phyloP scores from a whole-genome alignment of 352 stramenopile species.

The Blastocystis sp. region DNA sequence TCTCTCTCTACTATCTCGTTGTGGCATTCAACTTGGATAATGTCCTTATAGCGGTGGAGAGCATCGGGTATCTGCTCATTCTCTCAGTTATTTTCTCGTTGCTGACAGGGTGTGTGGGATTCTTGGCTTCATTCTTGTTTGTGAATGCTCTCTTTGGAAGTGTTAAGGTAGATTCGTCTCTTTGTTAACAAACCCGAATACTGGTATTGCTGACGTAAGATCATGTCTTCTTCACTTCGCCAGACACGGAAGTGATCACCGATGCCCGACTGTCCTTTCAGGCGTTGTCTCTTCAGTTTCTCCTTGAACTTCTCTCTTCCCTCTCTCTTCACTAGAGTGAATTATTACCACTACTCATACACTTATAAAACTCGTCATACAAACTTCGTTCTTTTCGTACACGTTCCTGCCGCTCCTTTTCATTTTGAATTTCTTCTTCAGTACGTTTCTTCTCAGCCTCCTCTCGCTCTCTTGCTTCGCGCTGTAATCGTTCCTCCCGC shows the following conservation, averaged over 20 bases:
- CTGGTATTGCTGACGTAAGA: slow-evolving; percentile 74
- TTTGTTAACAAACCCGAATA: slow-evolving; percentile 64
- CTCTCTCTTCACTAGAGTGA: slow-evolving; percentile 57
- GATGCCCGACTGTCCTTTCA: slow-evolving; percentile 74
- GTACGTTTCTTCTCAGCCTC: background rate
- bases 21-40: slow-evolving; percentile 28
- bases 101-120: slow-evolving; percentile 89
- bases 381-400: background rate
- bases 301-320: slow-evolving; percentile 69
- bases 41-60: slow-evolving; percentile 11
- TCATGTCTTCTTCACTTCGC: slow-evolving; percentile 77
- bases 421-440: background rate
- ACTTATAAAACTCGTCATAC: slow-evolving; percentile 40
- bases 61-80: slow-evolving; percentile 69
- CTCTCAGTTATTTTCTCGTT: slow-evolving; percentile 90
- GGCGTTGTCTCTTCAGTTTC: slow-evolving; percentile 72
- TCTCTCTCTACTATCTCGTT: slow-evolving; percentile 93
- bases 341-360: background rate
- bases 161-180: slow-evolving; percentile 87
- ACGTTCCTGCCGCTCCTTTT: slow-evolving; percentile 24
- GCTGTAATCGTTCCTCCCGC: background rate
- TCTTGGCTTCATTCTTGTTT: slow-evolving; percentile 95
- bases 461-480: background rate
- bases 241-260: slow-evolving; percentile 73
- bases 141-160: slow-evolving; percentile 92